Evolutionary conservation across 2,329 filamentous ascomycete species (phyloP).

Genomic region (Cercospora brassicicola): DNA sequence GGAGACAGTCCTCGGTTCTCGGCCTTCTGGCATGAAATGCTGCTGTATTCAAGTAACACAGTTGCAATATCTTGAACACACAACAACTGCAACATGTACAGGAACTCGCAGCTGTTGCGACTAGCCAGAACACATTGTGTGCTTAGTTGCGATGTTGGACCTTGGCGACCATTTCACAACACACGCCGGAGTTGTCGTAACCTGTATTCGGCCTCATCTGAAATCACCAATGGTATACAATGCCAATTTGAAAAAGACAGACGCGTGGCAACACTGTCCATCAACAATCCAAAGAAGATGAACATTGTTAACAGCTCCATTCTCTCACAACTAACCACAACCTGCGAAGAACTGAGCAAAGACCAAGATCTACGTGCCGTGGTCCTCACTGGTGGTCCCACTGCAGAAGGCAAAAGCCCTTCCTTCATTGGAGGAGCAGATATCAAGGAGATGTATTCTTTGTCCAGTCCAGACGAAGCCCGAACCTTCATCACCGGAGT

Average conservation of each 20-base stretch:
- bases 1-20: not conserved
- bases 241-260: constrained; percentile 1
- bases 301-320: constrained; percentile 32
- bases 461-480: constrained; percentile 35
- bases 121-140: not conserved
- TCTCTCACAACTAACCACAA: constrained; percentile 24
- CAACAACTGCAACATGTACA: not conserved
- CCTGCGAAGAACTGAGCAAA: constrained; percentile 22
- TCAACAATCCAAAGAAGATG: constrained; percentile 34
- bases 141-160: not conserved
- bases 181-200: not conserved
- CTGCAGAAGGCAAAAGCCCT: constrained; percentile 27
- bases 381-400: constrained; percentile 29
- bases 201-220: not conserved
- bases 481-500: constrained; percentile 41
- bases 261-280: constrained; percentile 28
- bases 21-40: not conserved
- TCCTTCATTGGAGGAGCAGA: constrained; percentile 37
- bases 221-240: not conserved
- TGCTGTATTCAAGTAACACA: not conserved
- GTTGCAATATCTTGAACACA: not conserved
- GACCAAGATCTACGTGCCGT: constrained; percentile 27
- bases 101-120: not conserved
- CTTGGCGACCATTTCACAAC: not conserved
- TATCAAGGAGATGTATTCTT: constrained; percentile 33